Evolutionary conservation across 1,284 basidiomycete species (phyloP).

Genomic region (Omphalotus olearius): DNA sequence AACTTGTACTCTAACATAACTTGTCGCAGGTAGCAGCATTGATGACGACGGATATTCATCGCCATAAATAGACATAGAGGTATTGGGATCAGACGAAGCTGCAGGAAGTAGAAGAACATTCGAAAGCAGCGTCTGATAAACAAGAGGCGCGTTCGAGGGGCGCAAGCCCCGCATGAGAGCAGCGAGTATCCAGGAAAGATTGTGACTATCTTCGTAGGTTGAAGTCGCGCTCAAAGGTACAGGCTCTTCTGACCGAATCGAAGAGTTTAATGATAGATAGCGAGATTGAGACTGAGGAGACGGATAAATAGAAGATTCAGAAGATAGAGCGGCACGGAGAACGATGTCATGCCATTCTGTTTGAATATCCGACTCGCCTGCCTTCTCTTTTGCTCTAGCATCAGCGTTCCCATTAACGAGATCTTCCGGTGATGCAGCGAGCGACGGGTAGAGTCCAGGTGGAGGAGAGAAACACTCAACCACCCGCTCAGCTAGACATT

Average conservation of each 20-base stretch:
- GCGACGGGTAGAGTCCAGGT: background rate
- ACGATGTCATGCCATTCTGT: slow-evolving; percentile 72
- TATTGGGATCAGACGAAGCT: slow-evolving; percentile 50
- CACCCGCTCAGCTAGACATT: slow-evolving; percentile 9
- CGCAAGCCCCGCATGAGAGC: slow-evolving; percentile 24
- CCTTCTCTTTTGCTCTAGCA: background rate
- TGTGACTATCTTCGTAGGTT: slow-evolving; percentile 51
- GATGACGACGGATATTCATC: background rate
- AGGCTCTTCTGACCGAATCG: no score
- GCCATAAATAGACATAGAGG: slow-evolving; percentile 38
- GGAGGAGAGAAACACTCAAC: slow-evolving; percentile 54
- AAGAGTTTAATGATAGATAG: no score
- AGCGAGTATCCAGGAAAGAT: slow-evolving; percentile 68
- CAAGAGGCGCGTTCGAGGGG: slow-evolving; percentile 16
- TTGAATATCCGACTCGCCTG: slow-evolving; percentile 21
- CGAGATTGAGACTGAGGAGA: no score
- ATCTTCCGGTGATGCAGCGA: background rate
- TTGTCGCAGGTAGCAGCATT: slow-evolving; percentile 8
- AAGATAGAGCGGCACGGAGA: slow-evolving; percentile 34
- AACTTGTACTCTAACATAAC: slow-evolving; percentile 12
- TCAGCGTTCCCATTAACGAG: background rate
- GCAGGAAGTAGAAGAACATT: slow-evolving; percentile 65
- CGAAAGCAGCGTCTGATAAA: slow-evolving; percentile 64
- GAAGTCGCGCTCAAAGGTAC: background rate
- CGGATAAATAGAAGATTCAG: no score